phyloP scores from a whole-genome alignment of 2,329 filamentous ascomycete species.

The Fusarium nelsonii region DNA sequence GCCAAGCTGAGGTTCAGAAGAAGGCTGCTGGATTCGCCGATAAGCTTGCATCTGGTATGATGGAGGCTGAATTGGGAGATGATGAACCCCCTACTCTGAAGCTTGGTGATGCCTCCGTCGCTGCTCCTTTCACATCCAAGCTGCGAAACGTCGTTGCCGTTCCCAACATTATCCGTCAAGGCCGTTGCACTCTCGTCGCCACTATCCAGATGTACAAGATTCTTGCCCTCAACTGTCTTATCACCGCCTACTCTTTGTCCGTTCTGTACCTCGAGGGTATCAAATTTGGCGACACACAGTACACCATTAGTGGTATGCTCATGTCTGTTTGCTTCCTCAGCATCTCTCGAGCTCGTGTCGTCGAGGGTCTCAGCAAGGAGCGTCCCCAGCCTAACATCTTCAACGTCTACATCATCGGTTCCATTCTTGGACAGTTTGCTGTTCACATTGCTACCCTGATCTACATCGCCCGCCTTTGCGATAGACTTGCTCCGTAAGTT shows the following conservation, averaged over 20 bases:
- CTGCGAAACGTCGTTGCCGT: slow-evolving; percentile 96
- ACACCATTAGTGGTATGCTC: slow-evolving; percentile 98
- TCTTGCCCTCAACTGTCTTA: slow-evolving; percentile 95
- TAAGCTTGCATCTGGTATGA: slow-evolving; percentile 86
- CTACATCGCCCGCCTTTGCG: slow-evolving; percentile 91
- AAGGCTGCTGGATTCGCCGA: slow-evolving; percentile 86
- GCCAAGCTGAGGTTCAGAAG: slow-evolving; percentile 72
- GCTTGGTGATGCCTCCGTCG: slow-evolving; percentile 95
- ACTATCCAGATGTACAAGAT: slow-evolving; percentile 99
- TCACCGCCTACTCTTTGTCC: slow-evolving; percentile 96
- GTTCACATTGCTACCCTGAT: slow-evolving; percentile 94
- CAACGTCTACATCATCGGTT: slow-evolving; percentile 98
- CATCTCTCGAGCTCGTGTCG: slow-evolving; percentile 96
- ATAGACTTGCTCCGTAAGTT: slow-evolving; percentile 84
- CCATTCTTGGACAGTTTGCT: slow-evolving; percentile 95
- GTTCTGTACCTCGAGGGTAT: slow-evolving; percentile 98
- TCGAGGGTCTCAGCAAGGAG: slow-evolving; percentile 95
- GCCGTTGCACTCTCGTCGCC: slow-evolving; percentile 95
- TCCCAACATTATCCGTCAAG: slow-evolving; percentile 98
- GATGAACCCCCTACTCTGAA: slow-evolving; percentile 96
- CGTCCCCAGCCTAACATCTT: slow-evolving; percentile 98
- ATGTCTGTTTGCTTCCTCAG: slow-evolving; percentile 99
- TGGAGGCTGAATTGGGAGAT: slow-evolving; percentile 89
- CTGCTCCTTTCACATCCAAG: slow-evolving; percentile 97
- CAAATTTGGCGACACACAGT: slow-evolving; percentile 98